Conservation (phyloP, 177 flowering plant species). For the Telopea speciosissima region DNA sequence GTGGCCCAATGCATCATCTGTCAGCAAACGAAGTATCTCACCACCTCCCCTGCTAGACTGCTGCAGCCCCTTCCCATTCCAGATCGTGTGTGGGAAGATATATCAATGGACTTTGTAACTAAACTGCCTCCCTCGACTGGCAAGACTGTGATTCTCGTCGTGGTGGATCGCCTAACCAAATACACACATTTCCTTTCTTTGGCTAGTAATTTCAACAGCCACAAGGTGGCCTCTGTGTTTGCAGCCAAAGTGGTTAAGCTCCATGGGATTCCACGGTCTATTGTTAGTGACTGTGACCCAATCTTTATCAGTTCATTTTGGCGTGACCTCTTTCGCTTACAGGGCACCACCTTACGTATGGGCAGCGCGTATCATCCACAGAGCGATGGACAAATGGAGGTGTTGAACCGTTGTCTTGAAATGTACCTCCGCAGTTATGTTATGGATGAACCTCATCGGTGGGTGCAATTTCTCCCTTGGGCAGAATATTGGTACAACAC, state of each 20-base stretch:
- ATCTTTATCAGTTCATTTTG: constrained; percentile 2
- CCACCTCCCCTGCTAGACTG: background rate
- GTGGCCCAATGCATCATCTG: constrained; percentile 5
- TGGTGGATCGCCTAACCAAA: constrained; percentile 1
- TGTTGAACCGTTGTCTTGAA: background rate
- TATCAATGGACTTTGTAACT: constrained; percentile 7
- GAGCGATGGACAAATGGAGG: constrained; percentile 3
- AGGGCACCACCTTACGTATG: background rate
- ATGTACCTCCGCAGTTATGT: background rate
- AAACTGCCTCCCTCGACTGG: background rate
- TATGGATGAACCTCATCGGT: background rate
- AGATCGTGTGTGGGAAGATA: background rate
- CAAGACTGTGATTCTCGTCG: background rate
- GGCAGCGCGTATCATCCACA: constrained; percentile 2
- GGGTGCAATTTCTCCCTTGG: background rate
- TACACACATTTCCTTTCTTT: background rate
- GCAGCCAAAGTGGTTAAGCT: no score
- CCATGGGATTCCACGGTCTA: background rate
- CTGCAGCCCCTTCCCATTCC: constrained; percentile 7
- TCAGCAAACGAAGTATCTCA: constrained; percentile 1
- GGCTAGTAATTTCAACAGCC: background rate
- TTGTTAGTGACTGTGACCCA: background rate
- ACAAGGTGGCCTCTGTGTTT: background rate
- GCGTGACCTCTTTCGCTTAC: background rate
- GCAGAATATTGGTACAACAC: constrained; percentile 6